Conservation (phyloP, 1,139 yeast genomes). For the Chernovozyma sophiae-reginae region DNA sequence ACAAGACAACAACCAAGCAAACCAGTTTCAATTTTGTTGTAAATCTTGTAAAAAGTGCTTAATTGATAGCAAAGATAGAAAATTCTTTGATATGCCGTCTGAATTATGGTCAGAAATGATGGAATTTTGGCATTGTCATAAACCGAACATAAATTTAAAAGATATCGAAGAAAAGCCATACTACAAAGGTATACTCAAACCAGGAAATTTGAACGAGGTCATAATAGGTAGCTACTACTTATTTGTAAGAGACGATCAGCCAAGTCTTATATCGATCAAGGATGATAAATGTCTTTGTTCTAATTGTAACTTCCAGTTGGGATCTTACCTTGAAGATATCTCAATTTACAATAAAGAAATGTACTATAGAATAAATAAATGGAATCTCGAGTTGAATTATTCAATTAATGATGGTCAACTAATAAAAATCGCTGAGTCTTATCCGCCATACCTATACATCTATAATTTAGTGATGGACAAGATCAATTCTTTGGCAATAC, state of each 20-base stretch:
- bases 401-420: conserved; percentile 1
- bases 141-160: conserved; percentile 48
- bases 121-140: conserved; percentile 99
- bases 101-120: conserved; percentile 92
- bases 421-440: conserved; percentile 16
- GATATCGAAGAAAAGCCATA: conserved; percentile 8
- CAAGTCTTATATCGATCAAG: background rate
- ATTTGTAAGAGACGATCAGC: conserved; percentile 27
- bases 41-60: conserved; percentile 22
- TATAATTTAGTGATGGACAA: conserved; percentile 41
- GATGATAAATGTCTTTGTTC: conserved; percentile 20
- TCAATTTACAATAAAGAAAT: conserved; percentile 14
- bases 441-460: conserved; percentile 30
- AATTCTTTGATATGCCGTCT: conserved; percentile 72
- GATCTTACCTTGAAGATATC: conserved; percentile 22
- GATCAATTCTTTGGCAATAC: conserved; percentile 42
- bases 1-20: conserved; percentile 15
- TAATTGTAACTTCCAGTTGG: conserved; percentile 28
- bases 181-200: conserved; percentile 40
- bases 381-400: conserved; percentile 47
- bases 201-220: conserved; percentile 35
- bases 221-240: conserved; percentile 61
- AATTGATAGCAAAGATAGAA: conserved; percentile 22
- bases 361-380: conserved; percentile 49
- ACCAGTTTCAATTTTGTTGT: conserved; percentile 35